Evolutionary conservation across 768 basidiomycete species (phyloP), one percentile per base, ranked within the genome.

Genomic region (Suillus bovinus): DNA sequence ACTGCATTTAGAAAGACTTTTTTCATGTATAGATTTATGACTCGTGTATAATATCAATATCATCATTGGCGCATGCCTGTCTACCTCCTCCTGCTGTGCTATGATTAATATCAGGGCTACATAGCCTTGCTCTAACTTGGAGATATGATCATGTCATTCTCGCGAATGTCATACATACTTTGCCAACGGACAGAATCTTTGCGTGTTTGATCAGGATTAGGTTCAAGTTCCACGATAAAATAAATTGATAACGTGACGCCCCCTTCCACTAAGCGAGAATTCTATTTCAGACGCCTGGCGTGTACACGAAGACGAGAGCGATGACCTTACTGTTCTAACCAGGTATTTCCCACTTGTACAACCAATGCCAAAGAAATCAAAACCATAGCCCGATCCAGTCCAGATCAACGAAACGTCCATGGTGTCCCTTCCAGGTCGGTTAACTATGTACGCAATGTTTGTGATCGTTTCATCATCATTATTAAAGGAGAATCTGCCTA

Each of bases 401-500:
- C 52, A n/a, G 36, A 54, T 24, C 22, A 5, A 36, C 22, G 34
- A 36, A 9, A 52, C 50, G 29, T 52, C 29, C 50, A 11, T 55
- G 22, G 10, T 55, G 22, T 24, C 52, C n/a, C 53, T 11, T 54
- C 34, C 22, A 52, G 5, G 4, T 38, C 36, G 24, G 17, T n/a
- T 33, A 34, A 20, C 31, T 24, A 17, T 36, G 34, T 36, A 55
- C 47, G 47, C 47, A 16, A 36, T 24, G 24, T 38, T 38, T 38
- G 10, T 10, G 24, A 56, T 56, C 34, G 46, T 46, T 63, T 61
- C 57, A 64, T 64, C 59, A 55, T 67, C 63, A 60, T 72, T 65
- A 71, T 74, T 74, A 72, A 68, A 65, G 62, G 49, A 31, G 59
- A 63, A 65, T 49, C 53, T 62, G 22, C 64, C 64, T 72, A 68